phyloP scores from a whole-genome alignment of 768 basidiomycete genomes.

The Kwoniella heveanensis region DNA sequence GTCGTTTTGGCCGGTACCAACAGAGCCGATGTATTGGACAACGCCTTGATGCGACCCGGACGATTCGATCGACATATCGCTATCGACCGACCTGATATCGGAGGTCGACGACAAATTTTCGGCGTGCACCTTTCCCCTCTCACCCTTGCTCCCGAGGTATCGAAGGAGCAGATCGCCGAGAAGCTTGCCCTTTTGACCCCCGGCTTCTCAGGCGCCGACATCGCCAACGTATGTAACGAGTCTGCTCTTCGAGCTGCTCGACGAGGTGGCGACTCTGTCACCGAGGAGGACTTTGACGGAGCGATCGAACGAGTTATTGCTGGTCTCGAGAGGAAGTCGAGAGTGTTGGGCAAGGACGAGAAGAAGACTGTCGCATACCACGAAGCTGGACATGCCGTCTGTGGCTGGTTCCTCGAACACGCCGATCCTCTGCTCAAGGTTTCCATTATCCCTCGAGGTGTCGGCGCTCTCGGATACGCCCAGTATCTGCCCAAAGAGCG shows the following conservation, averaged over 20 bases:
- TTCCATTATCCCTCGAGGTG: constrained; percentile 95
- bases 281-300: constrained; percentile 86
- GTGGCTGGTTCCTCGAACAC: constrained; percentile 97
- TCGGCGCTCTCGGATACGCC: constrained; percentile 93
- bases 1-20: constrained; percentile 97
- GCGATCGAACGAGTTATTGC: constrained; percentile 98
- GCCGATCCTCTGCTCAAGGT: constrained; percentile 97
- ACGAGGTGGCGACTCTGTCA: constrained; percentile 72
- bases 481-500: constrained; percentile 96
- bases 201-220: constrained; percentile 97
- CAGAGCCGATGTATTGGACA: constrained; percentile 91
- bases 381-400: constrained; percentile 97
- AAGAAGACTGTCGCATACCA: constrained; percentile 99
- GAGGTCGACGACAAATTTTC: constrained; percentile 91
- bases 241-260: constrained; percentile 94
- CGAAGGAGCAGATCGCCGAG: constrained; percentile 66
- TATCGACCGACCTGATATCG: constrained; percentile 92
- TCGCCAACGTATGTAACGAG: constrained; percentile 98
- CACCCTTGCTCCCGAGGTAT: constrained; percentile 61
- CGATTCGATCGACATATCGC: constrained; percentile 96
- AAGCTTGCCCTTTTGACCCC: constrained; percentile 96
- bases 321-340: constrained; percentile 91
- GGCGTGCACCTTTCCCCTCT: constrained; percentile 86
- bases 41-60: constrained; percentile 93
- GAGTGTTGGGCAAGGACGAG: constrained; percentile 89